Evolutionary conservation across 768 basidiomycete genomes (phyloP), one percentile per base, ranked within the genome.

Genomic region (Boletus subparvulus): DNA sequence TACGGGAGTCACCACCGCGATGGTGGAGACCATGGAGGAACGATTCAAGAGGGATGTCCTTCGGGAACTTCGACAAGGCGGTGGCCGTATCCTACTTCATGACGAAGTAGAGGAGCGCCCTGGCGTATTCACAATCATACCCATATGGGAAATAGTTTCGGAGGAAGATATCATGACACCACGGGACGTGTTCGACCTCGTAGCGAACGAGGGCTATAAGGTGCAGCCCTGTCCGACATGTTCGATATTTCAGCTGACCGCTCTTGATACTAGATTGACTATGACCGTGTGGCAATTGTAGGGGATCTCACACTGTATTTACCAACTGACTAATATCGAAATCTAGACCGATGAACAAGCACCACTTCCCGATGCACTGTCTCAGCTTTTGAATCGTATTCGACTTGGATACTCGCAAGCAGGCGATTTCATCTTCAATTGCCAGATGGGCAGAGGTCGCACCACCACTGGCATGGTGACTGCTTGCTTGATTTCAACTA

Each of bases 401-500:
- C 80, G 81, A 69, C 66, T 78, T 56, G 79, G 80, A 52, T 60
- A 86, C 44, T 73, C 80, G 1, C 76, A 80, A 30, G 82, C 85
- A 1, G 88, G 85, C 5, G 92, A 92, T 62, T 89, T 94, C 63
- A 75, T 93, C 45, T 98, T 97, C 77, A 98, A 98, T 64, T 99
- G 97, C 72, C 97, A 98, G 72, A 96, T 98, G 94, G 92, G 92
- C 24, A 78, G 90, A 53, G 90, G 87, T 16, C 80, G 90, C 39
- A 99, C 97, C 7, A 99, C 97, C 0, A 98, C 94, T 0, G 97
- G 97, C 6, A 98, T 98, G 94, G 84, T 94, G 54, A 86, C 87
- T 26, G 92, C 92, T 0, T 91, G 87, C 54, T 76, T 98, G 26
- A 90, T 97, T 50, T 88, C 93, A 12, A 90, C 85, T 3, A 83